Evolutionary conservation across 176 grass and related monocot genomes (phyloP).

Genomic region (Hsuehochloa calcarea): DNA sequence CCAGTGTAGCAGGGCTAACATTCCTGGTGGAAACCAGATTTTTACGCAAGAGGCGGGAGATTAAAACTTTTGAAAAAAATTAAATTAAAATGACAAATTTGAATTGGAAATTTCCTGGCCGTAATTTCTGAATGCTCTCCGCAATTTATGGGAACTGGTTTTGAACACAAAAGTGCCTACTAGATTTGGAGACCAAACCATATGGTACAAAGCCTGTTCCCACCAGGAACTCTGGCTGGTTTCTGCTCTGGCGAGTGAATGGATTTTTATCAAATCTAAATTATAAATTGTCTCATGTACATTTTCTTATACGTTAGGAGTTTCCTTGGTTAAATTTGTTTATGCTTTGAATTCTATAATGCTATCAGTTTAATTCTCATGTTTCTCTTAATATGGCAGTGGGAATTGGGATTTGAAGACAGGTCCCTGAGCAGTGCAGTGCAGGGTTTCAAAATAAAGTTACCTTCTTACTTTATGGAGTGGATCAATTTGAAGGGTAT

Average conservation of each 20-base stretch:
- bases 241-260: neutral
- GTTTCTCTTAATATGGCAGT: conserved; percentile 46
- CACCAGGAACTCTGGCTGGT: neutral
- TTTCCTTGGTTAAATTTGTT: conserved; percentile 5
- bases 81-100: neutral
- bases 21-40: neutral
- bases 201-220: neutral
- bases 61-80: neutral
- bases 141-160: neutral
- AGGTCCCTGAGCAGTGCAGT: conserved; percentile 82
- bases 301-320: neutral
- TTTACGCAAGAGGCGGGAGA: neutral
- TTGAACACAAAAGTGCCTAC: neutral
- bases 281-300: neutral
- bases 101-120: neutral
- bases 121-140: neutral
- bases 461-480: conserved; percentile 81
- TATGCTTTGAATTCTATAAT: conserved; percentile 4
- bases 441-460: conserved; percentile 73
- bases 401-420: conserved; percentile 98
- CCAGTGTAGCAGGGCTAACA: neutral
- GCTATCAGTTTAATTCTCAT: neutral
- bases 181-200: neutral
- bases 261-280: neutral
- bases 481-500: conserved; percentile 94